Evolutionary conservation across 768 basidiomycete species (phyloP), one percentile per base, ranked within the genome.

Genomic region (Chalciporus chontae): DNA sequence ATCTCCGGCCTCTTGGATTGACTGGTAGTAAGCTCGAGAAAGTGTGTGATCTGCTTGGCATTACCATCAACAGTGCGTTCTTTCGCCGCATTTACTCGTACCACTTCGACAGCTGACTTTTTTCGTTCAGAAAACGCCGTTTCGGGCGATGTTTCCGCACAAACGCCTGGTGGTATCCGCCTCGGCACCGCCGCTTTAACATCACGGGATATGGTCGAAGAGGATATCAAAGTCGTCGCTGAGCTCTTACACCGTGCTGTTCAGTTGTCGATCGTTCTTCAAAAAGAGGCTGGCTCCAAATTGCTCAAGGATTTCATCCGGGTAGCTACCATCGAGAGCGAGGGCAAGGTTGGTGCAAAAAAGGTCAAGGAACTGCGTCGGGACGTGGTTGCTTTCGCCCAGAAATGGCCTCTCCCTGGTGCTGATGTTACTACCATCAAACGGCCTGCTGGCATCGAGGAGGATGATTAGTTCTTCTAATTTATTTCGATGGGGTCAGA

Each of bases 21-120:
- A 97, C 96, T n/a, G 96, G 96, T 43, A 90, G 86, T 77, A 98
- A 98, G 73, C 84, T 99, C 50, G 95, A 97, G 78, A 97, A 96
- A 78, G 83, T 99, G 59, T 96, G 96, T 70, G 95, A 98, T 68
- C 78, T 96, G 44, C 83, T 92, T 69, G 92, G 92, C 51, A 96
- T 98, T 68, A 97, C 94, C 27, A 92, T 97, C 72, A 93, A 94
- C 76, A 93, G 90, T 91, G 58, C 60, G 87, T 71, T 26, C 3
- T 29, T 42, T 21, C 13, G 47, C 43, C 24, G 5, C 32, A 34
- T 15, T 36, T 3, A 19, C 44, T 15, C 42, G 14, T 56, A 40
- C 43, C 49, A 31, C 9, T n/a, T 15, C 3, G 26, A 41, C 10
- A 48, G 13, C 18, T 19, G 14, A 23, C 21, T 43, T 4, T 26